Percentiles rank a stretch among this genome's conserved stretches.
Evolutionary conservation across 2,329 filamentous ascomycete species (phyloP).

Genomic region (Neodidymelliopsis sp.): DNA sequence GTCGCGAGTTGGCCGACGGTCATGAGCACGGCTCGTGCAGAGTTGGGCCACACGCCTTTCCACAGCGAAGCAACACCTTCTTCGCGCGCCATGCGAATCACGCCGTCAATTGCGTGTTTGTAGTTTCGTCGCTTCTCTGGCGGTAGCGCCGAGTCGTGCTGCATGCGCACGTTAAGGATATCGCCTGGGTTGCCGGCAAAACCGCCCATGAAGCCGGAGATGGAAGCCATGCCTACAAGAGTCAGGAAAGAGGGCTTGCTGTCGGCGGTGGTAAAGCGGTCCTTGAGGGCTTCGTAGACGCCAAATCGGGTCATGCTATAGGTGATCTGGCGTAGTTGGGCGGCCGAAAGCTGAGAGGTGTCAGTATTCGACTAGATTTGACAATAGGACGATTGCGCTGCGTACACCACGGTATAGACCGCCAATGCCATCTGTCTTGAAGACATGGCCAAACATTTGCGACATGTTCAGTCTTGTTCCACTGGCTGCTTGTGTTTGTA

Average conservation of each 20-base stretch:
- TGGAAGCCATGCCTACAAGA: constrained; percentile 82
- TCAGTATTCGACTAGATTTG: not conserved
- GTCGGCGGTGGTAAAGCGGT: constrained; percentile 63
- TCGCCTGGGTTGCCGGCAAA: constrained; percentile 93
- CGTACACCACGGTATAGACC: constrained; percentile 85
- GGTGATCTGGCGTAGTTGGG: constrained; percentile 87
- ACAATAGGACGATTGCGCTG: constrained; percentile 7
- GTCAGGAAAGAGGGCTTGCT: constrained; percentile 71
- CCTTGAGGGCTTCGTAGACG: constrained; percentile 93
- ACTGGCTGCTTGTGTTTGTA: constrained; percentile 78
- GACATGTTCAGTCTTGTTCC: constrained; percentile 79
- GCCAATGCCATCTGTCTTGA: constrained; percentile 75
- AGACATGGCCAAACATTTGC: constrained; percentile 83
- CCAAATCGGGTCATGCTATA: constrained; percentile 97
- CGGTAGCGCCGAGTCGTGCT: constrained; percentile 85
- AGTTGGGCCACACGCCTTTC: constrained; percentile 85
- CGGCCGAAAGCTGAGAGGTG: constrained; percentile 75
- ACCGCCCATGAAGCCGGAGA: constrained; percentile 87
- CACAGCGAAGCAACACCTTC: constrained; percentile 82
- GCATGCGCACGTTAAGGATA: constrained; percentile 98
- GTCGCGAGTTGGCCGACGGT: constrained; percentile 83
- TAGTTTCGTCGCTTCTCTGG: constrained; percentile 81
- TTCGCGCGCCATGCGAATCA: constrained; percentile 83
- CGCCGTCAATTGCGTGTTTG: constrained; percentile 83
- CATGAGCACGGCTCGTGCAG: constrained; percentile 83